Evolutionary conservation across 2,329 filamentous ascomycete genomes (phyloP).

Genomic region (Laburnicola sp.): DNA sequence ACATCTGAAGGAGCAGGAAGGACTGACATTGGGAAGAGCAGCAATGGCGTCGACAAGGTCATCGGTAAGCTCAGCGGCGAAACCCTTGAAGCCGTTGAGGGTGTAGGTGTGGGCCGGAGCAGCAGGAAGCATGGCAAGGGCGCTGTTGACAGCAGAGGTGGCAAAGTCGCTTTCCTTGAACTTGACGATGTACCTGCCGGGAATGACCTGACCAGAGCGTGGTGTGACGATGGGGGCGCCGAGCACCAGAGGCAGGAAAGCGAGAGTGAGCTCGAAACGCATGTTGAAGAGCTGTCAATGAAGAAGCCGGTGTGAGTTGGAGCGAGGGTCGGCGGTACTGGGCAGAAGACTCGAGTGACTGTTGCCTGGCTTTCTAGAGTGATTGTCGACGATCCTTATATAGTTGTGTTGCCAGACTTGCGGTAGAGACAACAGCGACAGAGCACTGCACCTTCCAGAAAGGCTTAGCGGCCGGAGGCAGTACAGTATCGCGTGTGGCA

Average conservation of each 20-base stretch:
- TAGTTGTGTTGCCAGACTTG: conserved; percentile 21
- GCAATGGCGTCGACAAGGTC: conserved; percentile 34
- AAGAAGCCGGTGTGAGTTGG: conserved; percentile 13
- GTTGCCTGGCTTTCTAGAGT: conserved; percentile 28
- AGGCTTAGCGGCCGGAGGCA: conserved; percentile 25
- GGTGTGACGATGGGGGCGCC: conserved; percentile 46
- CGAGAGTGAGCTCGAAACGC: conserved; percentile 45
- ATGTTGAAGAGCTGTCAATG: conserved; percentile 37
- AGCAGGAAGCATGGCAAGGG: conserved; percentile 30
- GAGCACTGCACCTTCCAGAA: conserved; percentile 37
- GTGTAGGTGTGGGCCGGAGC: conserved; percentile 42
- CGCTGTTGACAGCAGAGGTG: conserved; percentile 29
- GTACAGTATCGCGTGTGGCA: conserved; percentile 20
- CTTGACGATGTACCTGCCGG: conserved; percentile 53
- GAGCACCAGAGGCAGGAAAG: conserved; percentile 43
- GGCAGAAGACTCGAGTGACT: conserved; percentile 28
- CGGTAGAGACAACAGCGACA: conserved; percentile 14
- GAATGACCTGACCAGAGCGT: conserved; percentile 42
- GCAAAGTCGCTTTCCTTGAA: conserved; percentile 45
- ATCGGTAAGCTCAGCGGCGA: conserved; percentile 42
- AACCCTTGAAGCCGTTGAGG: conserved; percentile 46
- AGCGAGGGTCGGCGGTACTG: conserved; percentile 25
- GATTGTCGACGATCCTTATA: conserved; percentile 33
- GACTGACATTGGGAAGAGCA: conserved; percentile 34
- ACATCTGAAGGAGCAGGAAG: neutral